Evolutionary conservation across 164 flowering plant genomes (phyloP).

Genomic region (Berberis thunbergii): DNA sequence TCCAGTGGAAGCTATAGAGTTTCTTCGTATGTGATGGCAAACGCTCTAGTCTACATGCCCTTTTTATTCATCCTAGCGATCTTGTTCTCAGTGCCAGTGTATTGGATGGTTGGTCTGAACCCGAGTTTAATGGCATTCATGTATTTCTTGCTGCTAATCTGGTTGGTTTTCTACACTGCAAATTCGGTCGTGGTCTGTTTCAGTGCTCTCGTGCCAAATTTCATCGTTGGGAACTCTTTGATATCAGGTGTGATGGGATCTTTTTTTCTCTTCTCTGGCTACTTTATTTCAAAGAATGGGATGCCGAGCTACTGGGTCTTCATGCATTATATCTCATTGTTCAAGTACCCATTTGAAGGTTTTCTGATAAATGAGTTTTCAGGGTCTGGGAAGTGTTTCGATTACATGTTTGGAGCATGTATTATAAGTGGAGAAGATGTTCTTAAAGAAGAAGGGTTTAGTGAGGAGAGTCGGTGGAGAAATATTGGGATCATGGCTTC

Average conservation of each 20-base stretch:
- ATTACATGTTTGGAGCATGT: constrained; percentile 61
- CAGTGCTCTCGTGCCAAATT: constrained; percentile 87
- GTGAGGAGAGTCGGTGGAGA: constrained; percentile 61
- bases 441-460: constrained; percentile 69
- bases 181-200: constrained; percentile 94
- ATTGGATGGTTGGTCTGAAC: constrained; percentile 88
- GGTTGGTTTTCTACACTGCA: constrained; percentile 83
- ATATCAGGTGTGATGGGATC: constrained; percentile 90
- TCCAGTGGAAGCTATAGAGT: constrained; percentile 84
- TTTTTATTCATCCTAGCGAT: constrained; percentile 59
- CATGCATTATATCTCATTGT: constrained; percentile 83
- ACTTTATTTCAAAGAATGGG: constrained; percentile 71
- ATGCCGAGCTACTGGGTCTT: constrained; percentile 84
- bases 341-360: constrained; percentile 97
- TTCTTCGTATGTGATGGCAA: constrained; percentile 85
- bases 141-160: constrained; percentile 59
- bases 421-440: constrained; percentile 65
- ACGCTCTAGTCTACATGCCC: constrained; percentile 77
- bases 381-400: constrained; percentile 54
- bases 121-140: constrained; percentile 40
- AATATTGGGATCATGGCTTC: constrained; percentile 68
- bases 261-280: constrained; percentile 87
- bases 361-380: constrained; percentile 87
- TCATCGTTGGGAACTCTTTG: constrained; percentile 87
- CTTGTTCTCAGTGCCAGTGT: constrained; percentile 60